Evolutionary conservation across 345 rosid species (phyloP), one percentile per base, ranked within the genome.

Genomic region (Eucalyptus shirleyi): DNA sequence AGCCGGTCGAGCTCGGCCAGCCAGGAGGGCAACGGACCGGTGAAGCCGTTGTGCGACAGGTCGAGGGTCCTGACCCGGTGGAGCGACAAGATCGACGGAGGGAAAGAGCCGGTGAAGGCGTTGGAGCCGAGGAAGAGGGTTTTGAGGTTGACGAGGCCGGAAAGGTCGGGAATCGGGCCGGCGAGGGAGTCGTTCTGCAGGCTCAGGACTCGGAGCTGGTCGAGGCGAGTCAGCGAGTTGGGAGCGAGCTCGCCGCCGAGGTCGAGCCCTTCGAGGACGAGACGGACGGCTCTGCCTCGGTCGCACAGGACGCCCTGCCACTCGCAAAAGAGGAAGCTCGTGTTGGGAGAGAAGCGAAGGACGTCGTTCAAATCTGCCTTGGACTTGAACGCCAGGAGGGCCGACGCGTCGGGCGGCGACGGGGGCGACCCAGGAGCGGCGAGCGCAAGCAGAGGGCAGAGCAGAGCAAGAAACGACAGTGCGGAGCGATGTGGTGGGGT

Each of bases 121-220:
- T 97, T 97, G 80, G 92, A 96, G 89, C 93, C 96, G 28, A 96
- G 96, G 89, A 94, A 96, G 44, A 97, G 93, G 17, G 96, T 90
- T 86, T 96, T 97, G 91, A 97, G 97, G 88, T 96, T 96, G 90
- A 91, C 21, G 83, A 97, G 96, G 10, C 88, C 88, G 45, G 99
- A 96, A 17, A 96, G 91, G 88, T 97, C 98, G 3, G 99, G 99
- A 80, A 96, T 89, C 34, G 94, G 93, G 9, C 99, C 99, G 87
- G 93, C 91, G 88, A 97, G 95, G 14, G 99, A 96, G 94, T 87
- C 93, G 95, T 95, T 96, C 67, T 96, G 96, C 47, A 97, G 98
- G 90, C 98, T 93, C 67, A 97, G 94, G 86, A 97, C 99, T 9
- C 99, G 96, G 40, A 97, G 98, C 94, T 97, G 97, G 93, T 93